Conservation (phyloP, 116 monocot species). For the Posidonia oceanica region DNA sequence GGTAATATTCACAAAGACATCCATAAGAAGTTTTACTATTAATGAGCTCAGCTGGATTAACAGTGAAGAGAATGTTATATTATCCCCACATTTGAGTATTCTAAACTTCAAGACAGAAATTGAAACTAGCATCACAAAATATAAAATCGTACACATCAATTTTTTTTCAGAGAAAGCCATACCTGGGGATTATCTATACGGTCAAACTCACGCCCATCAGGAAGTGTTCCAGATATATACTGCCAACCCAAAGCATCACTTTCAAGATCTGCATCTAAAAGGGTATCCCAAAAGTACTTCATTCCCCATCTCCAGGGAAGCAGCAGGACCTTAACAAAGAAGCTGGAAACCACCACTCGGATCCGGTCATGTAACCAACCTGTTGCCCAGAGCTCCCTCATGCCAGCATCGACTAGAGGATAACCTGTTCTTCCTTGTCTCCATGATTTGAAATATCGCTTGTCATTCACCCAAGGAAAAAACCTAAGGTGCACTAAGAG, state of each 20-base stretch:
- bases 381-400: slow-evolving; percentile 98
- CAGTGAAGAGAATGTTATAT: no score
- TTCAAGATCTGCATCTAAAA: slow-evolving; percentile 95
- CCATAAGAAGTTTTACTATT: no score
- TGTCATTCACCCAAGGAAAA: slow-evolving; percentile 82
- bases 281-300: slow-evolving; percentile 99
- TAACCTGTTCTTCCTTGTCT: slow-evolving; percentile 94
- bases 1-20: no score
- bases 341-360: slow-evolving; percentile 86
- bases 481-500: slow-evolving; percentile 69
- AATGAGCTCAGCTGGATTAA: no score
- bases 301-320: slow-evolving; percentile 99
- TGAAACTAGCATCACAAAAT: neutral
- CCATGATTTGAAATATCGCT: slow-evolving; percentile 79
- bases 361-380: slow-evolving; percentile 97
- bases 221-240: slow-evolving; percentile 86
- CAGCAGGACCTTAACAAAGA: slow-evolving; percentile 95
- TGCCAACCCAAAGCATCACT: slow-evolving; percentile 98
- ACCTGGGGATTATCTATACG: slow-evolving; percentile 97
- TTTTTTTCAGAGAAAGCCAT: neutral
- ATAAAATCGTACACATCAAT: neutral
- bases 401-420: slow-evolving; percentile 97
- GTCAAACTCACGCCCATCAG: slow-evolving; percentile 88
- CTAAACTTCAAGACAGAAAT: neutral
- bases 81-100: no score